phyloP scores from a whole-genome alignment of 2,329 filamentous ascomycete species.

The Fusarium bactridioides region DNA sequence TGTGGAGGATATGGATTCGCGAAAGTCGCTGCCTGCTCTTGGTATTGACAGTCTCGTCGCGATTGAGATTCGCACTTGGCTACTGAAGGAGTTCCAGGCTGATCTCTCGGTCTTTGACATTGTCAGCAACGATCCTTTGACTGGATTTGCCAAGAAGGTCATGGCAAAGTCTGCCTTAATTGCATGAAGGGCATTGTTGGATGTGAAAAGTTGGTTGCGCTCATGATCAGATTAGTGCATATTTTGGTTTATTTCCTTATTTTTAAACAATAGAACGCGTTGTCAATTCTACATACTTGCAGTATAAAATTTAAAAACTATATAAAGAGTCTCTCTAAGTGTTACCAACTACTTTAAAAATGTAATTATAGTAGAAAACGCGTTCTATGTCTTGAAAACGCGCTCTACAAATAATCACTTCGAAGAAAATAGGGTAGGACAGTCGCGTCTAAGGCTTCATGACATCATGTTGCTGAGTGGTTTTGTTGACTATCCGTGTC shows the following conservation, averaged over 20 bases:
- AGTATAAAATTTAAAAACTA: fast-evolving
- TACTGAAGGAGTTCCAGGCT: not conserved
- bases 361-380: not conserved
- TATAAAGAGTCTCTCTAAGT: fast-evolving
- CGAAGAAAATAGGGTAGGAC: not conserved
- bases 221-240: fast-evolving
- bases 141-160: not conserved
- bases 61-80: not conserved
- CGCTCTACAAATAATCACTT: not conserved
- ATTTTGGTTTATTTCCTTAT: fast-evolving
- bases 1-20: not conserved
- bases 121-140: not conserved
- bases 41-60: not conserved
- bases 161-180: not conserved
- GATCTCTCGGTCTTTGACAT: not conserved
- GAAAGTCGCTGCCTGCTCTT: not conserved
- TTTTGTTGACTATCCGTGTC: not conserved
- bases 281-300: not conserved
- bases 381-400: not conserved
- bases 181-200: fast-evolving
- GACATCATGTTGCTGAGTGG: not conserved
- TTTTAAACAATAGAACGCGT: not conserved
- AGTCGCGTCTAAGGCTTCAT: not conserved
- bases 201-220: fast-evolving
- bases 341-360: fast-evolving